Evolutionary conservation across 2,329 filamentous ascomycete species (phyloP), one percentile per base, ranked within the genome.

Genomic region (Aspergillus unguis): DNA sequence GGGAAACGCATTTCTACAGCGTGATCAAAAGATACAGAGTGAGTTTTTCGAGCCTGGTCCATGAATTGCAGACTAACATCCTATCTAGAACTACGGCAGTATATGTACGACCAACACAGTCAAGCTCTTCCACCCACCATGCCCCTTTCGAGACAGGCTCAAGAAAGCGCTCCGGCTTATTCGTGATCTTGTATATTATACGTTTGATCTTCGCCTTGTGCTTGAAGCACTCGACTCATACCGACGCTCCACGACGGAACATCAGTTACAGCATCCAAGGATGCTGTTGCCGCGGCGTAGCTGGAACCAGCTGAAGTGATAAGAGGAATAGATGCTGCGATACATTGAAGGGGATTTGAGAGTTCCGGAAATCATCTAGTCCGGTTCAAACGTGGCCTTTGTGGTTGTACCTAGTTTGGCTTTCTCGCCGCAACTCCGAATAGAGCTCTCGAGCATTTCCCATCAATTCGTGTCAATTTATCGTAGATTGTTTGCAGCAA

Each of bases 161-260:
- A 86, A 92, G 85, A 85, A 86, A 85, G 83, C 84, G 89, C 91
- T 95, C 92, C 92, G 91, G 92, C 92, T 96, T 96, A 96, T 94
- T 95, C 87, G 90, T 86, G 88, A 90, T 90, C 87, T 67, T 63
- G 52, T 56, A 55, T 56, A 54, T 51, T 48, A 42, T 54, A 55
- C 43, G 56, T 72, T 82, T 83, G 71, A 73, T 95, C 82, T 95
- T 79, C 87, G 91, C 90, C 89, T 82, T 73, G 72, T 69, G 65
- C 73, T 80, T 50, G 83, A 87, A 85, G 81, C 81, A 80, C 79
- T 87, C 65, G 69, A 74, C 71, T 69, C 69, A 58, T 75, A 94
- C 90, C 88, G 88, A 90, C 82, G 82, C 78, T 80, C 86, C 85
- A 90, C 80, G 73, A 68, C 74, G 71, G 69, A 71, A 70, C 71